phyloP scores from a whole-genome alignment of 371 early-diverging fungal species.

The Vairimorpha necatrix region DNA sequence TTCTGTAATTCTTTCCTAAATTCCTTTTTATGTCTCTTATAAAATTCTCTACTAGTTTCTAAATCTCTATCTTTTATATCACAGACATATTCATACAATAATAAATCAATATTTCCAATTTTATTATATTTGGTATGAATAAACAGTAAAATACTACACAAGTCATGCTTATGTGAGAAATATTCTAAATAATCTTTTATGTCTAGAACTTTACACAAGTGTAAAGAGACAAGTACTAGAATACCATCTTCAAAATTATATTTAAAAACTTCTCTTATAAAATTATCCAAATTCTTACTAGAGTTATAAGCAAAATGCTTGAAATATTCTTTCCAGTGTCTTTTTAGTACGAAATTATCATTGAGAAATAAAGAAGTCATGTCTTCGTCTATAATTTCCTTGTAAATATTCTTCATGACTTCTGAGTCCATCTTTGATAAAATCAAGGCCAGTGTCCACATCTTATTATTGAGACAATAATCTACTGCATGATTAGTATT shows the following conservation, averaged over 20 bases:
- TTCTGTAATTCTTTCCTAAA: constrained; percentile 15
- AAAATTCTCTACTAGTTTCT: constrained; percentile 7
- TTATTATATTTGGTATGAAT: background rate
- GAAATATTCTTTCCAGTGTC: constrained; percentile 21
- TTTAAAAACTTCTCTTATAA: constrained; percentile 18
- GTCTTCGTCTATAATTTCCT: background rate
- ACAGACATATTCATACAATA: constrained; percentile 21
- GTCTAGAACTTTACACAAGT: constrained; percentile 8
- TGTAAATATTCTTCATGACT: background rate
- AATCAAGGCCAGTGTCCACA: background rate
- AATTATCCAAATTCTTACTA: background rate
- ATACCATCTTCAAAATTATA: constrained; percentile 5
- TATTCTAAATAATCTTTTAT: constrained; percentile 11
- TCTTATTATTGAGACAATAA: background rate
- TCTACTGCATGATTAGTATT: background rate
- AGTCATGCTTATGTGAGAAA: constrained; percentile 13
- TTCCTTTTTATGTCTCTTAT: constrained; percentile 15
- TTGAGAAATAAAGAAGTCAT: background rate
- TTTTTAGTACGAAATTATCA: background rate
- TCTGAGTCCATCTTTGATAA: background rate
- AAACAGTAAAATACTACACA: background rate
- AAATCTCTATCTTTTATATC: constrained; percentile 12
- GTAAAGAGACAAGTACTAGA: constrained; percentile 12
- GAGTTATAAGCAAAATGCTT: constrained; percentile 6
- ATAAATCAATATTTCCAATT: constrained; percentile 10